A percentile compares a stretch with the other conserved stretches of the same genome.
These are phyloP conservation scores for Pleurotus sapidus DNA, from an alignment of 768 basidiomycete genomes.

Conservation along the genomic window DNA sequence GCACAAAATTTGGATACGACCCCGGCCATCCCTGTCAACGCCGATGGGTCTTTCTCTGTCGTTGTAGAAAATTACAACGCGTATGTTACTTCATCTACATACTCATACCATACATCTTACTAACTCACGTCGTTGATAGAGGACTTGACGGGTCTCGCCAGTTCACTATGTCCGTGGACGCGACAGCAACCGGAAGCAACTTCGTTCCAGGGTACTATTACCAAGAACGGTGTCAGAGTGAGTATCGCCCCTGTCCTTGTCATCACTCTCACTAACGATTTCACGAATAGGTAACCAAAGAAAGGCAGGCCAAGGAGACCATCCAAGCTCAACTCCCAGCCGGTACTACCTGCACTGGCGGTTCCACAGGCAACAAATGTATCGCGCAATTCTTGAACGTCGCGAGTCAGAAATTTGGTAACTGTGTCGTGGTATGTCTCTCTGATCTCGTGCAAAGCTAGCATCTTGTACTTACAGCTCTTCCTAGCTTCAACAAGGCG, in stretches of 20 bases:
- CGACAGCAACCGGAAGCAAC: slow-evolving; percentile 36
- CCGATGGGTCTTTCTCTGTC: slow-evolving; percentile 38
- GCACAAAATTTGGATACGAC: slow-evolving; percentile 36
- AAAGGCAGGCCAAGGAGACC: slow-evolving; percentile 35
- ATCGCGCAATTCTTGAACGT: slow-evolving; percentile 41
- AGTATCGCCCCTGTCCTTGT: slow-evolving; percentile 16
- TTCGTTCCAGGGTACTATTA: slow-evolving; percentile 35
- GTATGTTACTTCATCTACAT: slow-evolving; percentile 21
- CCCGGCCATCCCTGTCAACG: slow-evolving; percentile 29
- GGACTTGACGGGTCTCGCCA: slow-evolving; percentile 46
- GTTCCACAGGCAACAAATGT: slow-evolving; percentile 39
- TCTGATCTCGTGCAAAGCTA: background rate
- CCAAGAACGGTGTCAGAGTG: slow-evolving; percentile 46
- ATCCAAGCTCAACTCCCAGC: slow-evolving; percentile 40
- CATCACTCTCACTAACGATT: background rate
- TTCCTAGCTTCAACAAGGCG: slow-evolving; percentile 3
- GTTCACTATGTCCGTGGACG: slow-evolving; percentile 42
- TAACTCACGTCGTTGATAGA: slow-evolving; percentile 16
- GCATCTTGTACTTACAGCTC: background rate
- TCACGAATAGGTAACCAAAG: slow-evolving; percentile 33
- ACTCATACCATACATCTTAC: too few species aligned
- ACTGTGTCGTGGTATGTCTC: slow-evolving; percentile 42
- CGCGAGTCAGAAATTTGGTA: slow-evolving; percentile 49
- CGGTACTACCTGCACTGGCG: slow-evolving; percentile 50
- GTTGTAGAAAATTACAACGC: slow-evolving; percentile 44